Conservation (phyloP, 768 basidiomycete species). For the Sarcodon sp. region DNA sequence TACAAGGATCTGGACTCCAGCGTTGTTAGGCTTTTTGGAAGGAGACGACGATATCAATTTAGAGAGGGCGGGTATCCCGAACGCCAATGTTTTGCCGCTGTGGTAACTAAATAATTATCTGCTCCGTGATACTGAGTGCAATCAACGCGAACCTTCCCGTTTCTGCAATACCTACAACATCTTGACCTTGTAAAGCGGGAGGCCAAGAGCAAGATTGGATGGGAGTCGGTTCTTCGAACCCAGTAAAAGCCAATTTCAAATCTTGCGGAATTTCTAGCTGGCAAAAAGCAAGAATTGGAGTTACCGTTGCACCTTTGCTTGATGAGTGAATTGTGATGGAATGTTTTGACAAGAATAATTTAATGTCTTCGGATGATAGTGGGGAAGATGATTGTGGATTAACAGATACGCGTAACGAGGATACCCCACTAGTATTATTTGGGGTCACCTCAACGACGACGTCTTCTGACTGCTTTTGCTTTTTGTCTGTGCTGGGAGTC, state of each 20-base stretch:
- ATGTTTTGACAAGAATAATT: slow-evolving; percentile 59
- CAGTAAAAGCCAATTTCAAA: slow-evolving; percentile 49
- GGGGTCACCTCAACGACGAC: slow-evolving; percentile 4
- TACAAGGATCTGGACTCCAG: slow-evolving; percentile 37
- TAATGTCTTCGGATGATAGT: slow-evolving; percentile 28
- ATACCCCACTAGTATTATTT: slow-evolving; percentile 11
- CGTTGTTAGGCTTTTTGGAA: slow-evolving; percentile 18
- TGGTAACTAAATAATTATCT: slow-evolving; percentile 3
- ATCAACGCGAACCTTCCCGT: slow-evolving; percentile 58
- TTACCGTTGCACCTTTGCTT: slow-evolving; percentile 27
- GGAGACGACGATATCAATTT: slow-evolving; percentile 35
- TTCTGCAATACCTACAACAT: slow-evolving; percentile 94
- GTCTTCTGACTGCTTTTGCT: slow-evolving; percentile 10
- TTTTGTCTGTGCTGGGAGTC: slow-evolving; percentile 7
- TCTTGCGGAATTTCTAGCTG: slow-evolving; percentile 54
- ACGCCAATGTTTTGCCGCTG: slow-evolving; percentile 93
- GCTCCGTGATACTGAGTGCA: not conserved
- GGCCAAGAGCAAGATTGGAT: slow-evolving; percentile 97
- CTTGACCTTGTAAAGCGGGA: slow-evolving; percentile 63
- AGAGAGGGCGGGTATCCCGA: slow-evolving; percentile 83
- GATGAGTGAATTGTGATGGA: slow-evolving; percentile 59
- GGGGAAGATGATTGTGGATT: slow-evolving; percentile 8
- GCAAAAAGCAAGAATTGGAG: slow-evolving; percentile 65
- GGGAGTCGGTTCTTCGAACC: slow-evolving; percentile 83
- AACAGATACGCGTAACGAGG: slow-evolving; percentile 8